Base-by-base conservation (phyloP, 495 filamentous ascomycete species). In the Elasticomyces elasticus region DNA sequence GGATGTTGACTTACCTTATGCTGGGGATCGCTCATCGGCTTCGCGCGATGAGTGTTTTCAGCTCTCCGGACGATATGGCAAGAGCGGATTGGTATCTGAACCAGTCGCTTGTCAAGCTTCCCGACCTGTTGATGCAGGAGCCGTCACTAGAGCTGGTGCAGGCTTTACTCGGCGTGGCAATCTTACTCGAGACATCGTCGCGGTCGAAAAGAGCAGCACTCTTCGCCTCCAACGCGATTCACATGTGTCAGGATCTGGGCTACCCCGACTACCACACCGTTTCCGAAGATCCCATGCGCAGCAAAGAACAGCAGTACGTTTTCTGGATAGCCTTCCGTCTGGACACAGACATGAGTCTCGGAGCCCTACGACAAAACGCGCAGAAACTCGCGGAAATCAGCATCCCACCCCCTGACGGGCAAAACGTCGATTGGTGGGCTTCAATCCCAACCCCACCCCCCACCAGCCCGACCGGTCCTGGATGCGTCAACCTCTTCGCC, bases 321-420 rank as follows among this genome's bases (percentile, higher is more conserved):
- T 49, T 49, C 47, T 49, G 47, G 47, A 49, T 49, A 11, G 28
- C 47, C 2, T 49, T 49, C 28, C 28, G n/a, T 11, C 5, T 49
- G 47, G 47, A 49, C 27, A 49, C 23, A 7, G 47, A 49, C 17
- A 30, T 49, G 23, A 30, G 23, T 35, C 26, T 49, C 15, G 27
- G 25, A 13, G 19, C 24, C 11, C 3, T 49, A 22, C 47, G 47
- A 17, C 47, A 26, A 17, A 24, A 11, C 26, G n/a, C 25, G 47
- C 47, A 49, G 17, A 31, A n/a, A 5, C 47, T 28, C 15, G 13
- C 47, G 19, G 47, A 49, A 13, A 49, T 49, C 27, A 33, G 4
- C 15, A 33, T 25, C 2, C 15, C 47, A 30, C 26, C 35, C n/a
- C 47, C 47, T n/a, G 10, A 33, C 47, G 15, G 12, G 13, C 27